Conservation (phyloP, 2,329 filamentous ascomycete species). For the Esteya vermicola region DNA sequence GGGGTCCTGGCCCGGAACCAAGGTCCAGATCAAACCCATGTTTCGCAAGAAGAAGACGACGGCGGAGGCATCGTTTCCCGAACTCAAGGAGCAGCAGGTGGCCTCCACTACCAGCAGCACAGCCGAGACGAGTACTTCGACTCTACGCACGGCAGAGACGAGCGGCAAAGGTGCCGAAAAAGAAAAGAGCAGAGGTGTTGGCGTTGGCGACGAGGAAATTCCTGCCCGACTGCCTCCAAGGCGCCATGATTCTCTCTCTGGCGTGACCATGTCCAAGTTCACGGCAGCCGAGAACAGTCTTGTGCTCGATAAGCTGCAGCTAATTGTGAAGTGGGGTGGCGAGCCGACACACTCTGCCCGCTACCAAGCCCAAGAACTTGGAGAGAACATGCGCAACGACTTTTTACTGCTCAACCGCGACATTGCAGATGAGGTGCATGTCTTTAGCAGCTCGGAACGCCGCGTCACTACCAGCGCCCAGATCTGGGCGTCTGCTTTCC, state of each 20-base stretch:
- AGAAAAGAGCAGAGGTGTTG: conserved; percentile 8
- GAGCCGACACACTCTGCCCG: conserved; percentile 95
- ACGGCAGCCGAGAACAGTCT: conserved; percentile 87
- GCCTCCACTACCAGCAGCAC: conserved; percentile 6
- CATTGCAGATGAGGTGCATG: conserved; percentile 79
- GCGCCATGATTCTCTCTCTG: conserved; percentile 74
- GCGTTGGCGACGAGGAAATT: conserved; percentile 11
- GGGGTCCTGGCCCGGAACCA: conserved; percentile 85
- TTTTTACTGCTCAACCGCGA: conserved; percentile 84
- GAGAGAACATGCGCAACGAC: conserved; percentile 91
- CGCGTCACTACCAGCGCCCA: conserved; percentile 92
- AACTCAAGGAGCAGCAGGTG: conserved; percentile 21
- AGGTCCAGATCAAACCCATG: conserved; percentile 99
- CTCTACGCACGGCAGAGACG: not conserved
- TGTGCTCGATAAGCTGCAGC: conserved; percentile 85
- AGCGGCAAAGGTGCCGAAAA: not conserved
- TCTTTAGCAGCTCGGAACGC: conserved; percentile 91
- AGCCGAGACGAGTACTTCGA: conserved; percentile 8
- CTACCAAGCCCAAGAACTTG: conserved; percentile 90
- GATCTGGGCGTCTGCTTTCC: conserved; percentile 84
- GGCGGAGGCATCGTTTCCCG: conserved; percentile 22
- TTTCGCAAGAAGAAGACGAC: conserved; percentile 77
- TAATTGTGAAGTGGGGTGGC: conserved; percentile 98
- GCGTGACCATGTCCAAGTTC: conserved; percentile 83
- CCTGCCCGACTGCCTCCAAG: conserved; percentile 33